Conservation (phyloP, 169 alveolate species). For the Plasmodium inui region DNA sequence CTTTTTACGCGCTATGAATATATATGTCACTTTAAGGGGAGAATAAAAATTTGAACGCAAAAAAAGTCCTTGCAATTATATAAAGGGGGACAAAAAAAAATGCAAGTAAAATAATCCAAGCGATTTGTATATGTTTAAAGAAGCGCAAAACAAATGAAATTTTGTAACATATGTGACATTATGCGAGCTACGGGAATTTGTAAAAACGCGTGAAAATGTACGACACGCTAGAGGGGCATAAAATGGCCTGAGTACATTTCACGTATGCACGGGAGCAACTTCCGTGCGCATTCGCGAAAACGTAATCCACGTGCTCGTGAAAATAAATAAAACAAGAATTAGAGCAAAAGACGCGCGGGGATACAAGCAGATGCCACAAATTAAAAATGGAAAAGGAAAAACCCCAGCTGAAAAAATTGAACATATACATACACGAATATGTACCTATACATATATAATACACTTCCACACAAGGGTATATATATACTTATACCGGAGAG, state of each 20-base stretch:
- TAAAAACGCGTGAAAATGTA: background rate
- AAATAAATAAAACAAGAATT: background rate
- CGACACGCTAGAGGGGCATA: background rate
- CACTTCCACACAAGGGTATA: background rate
- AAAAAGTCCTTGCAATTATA: background rate
- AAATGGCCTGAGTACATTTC: background rate
- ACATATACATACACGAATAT: conserved; percentile 7
- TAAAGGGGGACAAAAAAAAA: background rate
- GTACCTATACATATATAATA: background rate
- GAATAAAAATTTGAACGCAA: background rate
- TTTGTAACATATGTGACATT: background rate
- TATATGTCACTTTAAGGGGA: background rate
- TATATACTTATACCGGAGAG: background rate
- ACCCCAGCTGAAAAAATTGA: background rate
- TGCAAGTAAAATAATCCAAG: background rate
- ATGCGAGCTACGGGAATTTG: background rate
- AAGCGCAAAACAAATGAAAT: background rate
- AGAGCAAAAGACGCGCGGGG: background rate
- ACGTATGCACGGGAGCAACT: background rate
- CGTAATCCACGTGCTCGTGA: background rate
- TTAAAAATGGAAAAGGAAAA: background rate
- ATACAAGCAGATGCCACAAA: background rate
- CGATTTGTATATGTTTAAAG: background rate
- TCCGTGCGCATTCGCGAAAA: background rate
- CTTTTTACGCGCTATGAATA: background rate